These are phyloP conservation scores for Cardamine chenopodiifolia DNA, from an alignment of 345 rosid genomes.

Conservation along the genomic window DNA sequence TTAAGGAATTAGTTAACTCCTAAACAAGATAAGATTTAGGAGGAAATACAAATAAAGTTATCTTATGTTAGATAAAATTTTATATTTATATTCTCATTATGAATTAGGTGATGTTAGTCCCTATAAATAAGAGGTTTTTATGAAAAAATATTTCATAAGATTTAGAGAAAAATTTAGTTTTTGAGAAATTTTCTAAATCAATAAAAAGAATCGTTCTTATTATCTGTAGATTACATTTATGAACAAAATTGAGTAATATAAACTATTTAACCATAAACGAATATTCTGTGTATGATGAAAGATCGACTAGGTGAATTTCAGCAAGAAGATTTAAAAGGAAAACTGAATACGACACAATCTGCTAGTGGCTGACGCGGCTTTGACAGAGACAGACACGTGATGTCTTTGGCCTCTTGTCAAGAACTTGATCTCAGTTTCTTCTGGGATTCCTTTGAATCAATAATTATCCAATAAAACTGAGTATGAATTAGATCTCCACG, in stretches of 20 bases:
- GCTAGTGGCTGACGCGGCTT: conserved; percentile 26
- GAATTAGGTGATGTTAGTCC: no score
- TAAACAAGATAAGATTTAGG: no score
- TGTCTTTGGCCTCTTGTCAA: conserved; percentile 35
- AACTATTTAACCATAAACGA: conserved; percentile 22
- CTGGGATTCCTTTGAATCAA: conserved; percentile 13
- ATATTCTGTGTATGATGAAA: conserved; percentile 2
- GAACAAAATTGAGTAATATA: conserved; percentile 19
- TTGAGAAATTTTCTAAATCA: no score
- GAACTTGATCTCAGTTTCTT: conserved; percentile 28
- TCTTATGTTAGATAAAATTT: no score
- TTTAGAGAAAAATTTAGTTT: no score
- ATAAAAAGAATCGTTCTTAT: no score
- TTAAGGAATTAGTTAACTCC: no score
- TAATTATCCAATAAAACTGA: neutral
- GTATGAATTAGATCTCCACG: neutral
- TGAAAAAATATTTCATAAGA: no score
- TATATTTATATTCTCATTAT: no score
- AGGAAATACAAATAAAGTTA: no score
- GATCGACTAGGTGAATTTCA: neutral
- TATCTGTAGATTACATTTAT: no score
- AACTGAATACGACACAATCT: conserved; percentile 23
- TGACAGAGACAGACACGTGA: conserved; percentile 40
- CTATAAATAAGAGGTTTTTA: no score
- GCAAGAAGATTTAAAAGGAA: conserved; percentile 1